Conservation (phyloP, 1,139 yeast species). For the Zygosaccharomyces sapae region DNA sequence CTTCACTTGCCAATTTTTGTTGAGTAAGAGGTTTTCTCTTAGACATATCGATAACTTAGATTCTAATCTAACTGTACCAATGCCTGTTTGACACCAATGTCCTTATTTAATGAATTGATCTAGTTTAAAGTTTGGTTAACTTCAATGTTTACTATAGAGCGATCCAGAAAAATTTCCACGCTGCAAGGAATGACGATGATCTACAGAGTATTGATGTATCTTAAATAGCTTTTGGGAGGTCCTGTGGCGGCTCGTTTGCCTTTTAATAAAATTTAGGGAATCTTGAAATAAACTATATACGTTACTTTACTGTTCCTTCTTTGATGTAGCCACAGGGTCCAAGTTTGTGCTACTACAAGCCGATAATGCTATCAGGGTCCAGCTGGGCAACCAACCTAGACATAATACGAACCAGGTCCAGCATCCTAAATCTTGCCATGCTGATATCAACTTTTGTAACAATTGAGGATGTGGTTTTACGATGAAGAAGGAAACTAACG, state of each 20-base stretch:
- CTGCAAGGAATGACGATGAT: not conserved
- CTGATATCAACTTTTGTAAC: constrained; percentile 48
- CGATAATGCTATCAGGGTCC: constrained; percentile 55
- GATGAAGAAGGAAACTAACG: constrained; percentile 44
- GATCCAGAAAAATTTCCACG: not conserved
- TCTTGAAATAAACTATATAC: not conserved
- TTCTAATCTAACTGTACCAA: not conserved
- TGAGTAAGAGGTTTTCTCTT: constrained; percentile 1
- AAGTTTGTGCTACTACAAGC: constrained; percentile 9
- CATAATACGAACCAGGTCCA: constrained; percentile 84
- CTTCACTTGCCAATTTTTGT: constrained; percentile 4
- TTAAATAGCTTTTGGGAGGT: not conserved
- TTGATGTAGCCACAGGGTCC: not conserved
- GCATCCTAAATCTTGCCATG: constrained; percentile 68
- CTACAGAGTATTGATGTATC: not conserved
- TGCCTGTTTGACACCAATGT: not conserved
- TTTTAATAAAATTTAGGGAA: not conserved
- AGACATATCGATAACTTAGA: not conserved
- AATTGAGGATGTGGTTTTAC: constrained; percentile 38
- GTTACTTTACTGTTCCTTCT: constrained; percentile 12
- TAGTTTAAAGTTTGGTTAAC: not conserved
- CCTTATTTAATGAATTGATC: not conserved
- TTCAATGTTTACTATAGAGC: not conserved
- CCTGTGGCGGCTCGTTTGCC: not conserved
- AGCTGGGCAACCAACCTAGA: constrained; percentile 78